These are phyloP conservation scores for Rhododendron mucronatum DNA, from an alignment of 148 eudicot species.

Conservation along the genomic window DNA sequence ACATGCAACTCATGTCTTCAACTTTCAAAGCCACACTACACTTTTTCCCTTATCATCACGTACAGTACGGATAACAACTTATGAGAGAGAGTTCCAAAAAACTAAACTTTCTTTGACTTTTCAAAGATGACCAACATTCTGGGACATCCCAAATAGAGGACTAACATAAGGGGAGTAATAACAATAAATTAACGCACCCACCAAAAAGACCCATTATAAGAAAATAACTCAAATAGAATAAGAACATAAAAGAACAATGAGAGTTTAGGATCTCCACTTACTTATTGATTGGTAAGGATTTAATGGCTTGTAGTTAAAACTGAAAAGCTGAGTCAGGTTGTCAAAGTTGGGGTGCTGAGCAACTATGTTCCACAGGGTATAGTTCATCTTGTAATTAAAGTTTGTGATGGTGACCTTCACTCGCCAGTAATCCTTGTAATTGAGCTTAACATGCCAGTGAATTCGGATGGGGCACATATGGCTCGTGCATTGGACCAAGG, in stretches of 20 bases:
- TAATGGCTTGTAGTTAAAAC: conserved; percentile 53
- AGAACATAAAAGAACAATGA: background rate
- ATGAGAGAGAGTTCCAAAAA: background rate
- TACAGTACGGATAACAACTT: background rate
- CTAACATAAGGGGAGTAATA: background rate
- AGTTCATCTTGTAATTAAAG: conserved; percentile 58
- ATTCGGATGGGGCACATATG: conserved; percentile 57
- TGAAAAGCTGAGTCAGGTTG: conserved; percentile 49
- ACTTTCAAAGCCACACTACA: background rate
- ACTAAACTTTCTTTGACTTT: background rate
- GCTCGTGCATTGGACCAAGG: conserved; percentile 53
- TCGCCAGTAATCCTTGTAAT: conserved; percentile 55
- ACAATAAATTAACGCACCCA: background rate
- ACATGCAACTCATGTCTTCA: background rate
- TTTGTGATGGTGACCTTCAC: conserved; percentile 51
- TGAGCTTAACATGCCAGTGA: conserved; percentile 56
- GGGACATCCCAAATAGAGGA: background rate
- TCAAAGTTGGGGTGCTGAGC: conserved; percentile 59
- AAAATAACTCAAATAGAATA: background rate
- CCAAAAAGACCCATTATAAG: background rate
- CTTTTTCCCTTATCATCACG: background rate
- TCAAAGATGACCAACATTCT: background rate
- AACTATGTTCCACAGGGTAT: conserved; percentile 50
- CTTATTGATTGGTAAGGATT: conserved; percentile 39
- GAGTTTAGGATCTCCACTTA: conserved; percentile 20